Evolutionary conservation across 352 stramenopile genomes (phyloP), one percentile per base, ranked within the genome.

Genomic region (Thraustotheca clavata): DNA sequence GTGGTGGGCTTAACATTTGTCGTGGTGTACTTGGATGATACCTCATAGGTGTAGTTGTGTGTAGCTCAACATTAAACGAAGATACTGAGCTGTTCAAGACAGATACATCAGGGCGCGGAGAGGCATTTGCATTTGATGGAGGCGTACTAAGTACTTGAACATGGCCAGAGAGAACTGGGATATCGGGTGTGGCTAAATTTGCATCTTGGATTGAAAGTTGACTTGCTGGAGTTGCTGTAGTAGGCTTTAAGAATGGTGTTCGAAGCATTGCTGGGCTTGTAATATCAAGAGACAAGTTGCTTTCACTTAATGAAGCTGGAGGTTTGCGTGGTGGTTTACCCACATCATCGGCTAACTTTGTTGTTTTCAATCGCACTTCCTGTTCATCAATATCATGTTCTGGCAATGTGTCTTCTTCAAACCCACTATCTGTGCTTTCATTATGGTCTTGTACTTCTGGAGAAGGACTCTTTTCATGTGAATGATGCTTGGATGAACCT

Each of bases 381-480:
- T 52, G 33, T 22, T 50, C 22, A 12, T 65, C 57, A 16, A 38
- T 41, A 26, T 65, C 36, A 27, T 50, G 24, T 11, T 26, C 29
- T 9, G 55, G 38, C 24, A 65, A 52, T 33, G 57, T 55, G n/a
- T 65, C 57, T n/a, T n/a, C n/a, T n/a, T n/a, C n/a, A n/a, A n/a
- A n/a, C n/a, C n/a, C n/a, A n/a, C n/a, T n/a, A n/a, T n/a, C n/a
- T n/a, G n/a, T n/a, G n/a, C n/a, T n/a, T n/a, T n/a, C n/a, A n/a
- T n/a, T n/a, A n/a, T n/a, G n/a, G n/a, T n/a, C n/a, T n/a, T n/a
- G n/a, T n/a, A n/a, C n/a, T n/a, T n/a, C n/a, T n/a, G n/a, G n/a
- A n/a, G n/a, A n/a, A n/a, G n/a, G n/a, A n/a, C n/a, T n/a, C n/a
- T n/a, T n/a, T n/a, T n/a, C n/a, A n/a, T n/a, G n/a, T n/a, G n/a